A percentile compares a stretch with the other conserved stretches of the same genome.
Evolutionary conservation across 352 stramenopile genomes (phyloP).

Genomic region (Globisporangium camurandrum): DNA sequence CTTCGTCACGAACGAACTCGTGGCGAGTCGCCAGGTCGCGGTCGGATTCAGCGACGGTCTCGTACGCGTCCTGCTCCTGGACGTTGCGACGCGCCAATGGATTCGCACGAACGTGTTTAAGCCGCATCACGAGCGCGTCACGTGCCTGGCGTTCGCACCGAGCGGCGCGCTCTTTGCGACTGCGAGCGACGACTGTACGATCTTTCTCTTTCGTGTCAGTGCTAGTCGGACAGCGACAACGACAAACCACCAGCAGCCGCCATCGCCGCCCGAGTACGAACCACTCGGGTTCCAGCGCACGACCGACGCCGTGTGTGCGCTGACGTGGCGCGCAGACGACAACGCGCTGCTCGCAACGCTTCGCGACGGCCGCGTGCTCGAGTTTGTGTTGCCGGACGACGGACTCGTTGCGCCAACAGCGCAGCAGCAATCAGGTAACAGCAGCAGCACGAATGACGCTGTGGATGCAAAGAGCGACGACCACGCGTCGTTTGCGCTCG

Average conservation of each 20-base stretch:
- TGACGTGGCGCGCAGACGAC: conserved; percentile 70
- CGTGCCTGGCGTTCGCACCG: conserved; percentile 57
- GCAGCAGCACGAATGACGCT: conserved; percentile 1
- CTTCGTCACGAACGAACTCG: conserved; percentile 32
- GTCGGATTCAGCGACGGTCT: conserved; percentile 89
- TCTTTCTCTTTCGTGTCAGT: conserved; percentile 86
- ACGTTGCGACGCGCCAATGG: conserved; percentile 39
- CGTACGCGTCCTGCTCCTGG: conserved; percentile 60
- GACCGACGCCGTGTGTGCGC: conserved; percentile 17
- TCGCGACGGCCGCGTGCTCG: conserved; percentile 40
- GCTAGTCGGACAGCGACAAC: too few species aligned
- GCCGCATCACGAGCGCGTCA: conserved; percentile 76
- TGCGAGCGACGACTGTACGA: conserved; percentile 60
- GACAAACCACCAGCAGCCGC: too few species aligned
- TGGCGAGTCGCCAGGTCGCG: conserved; percentile 59
- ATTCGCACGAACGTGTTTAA: conserved; percentile 82
- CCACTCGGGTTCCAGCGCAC: conserved; percentile 72
- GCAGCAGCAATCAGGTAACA: background rate
- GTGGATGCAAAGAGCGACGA: conserved; percentile 19
- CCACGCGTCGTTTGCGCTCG: conserved; percentile 42
- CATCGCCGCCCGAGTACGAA: conserved; percentile 40
- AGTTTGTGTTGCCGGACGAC: conserved; percentile 47
- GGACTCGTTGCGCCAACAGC: conserved; percentile 12
- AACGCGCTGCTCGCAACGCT: conserved; percentile 65
- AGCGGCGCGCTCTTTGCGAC: conserved; percentile 70